phyloP scores from a whole-genome alignment of 495 filamentous ascomycete species.

The Evernia prunastri region DNA sequence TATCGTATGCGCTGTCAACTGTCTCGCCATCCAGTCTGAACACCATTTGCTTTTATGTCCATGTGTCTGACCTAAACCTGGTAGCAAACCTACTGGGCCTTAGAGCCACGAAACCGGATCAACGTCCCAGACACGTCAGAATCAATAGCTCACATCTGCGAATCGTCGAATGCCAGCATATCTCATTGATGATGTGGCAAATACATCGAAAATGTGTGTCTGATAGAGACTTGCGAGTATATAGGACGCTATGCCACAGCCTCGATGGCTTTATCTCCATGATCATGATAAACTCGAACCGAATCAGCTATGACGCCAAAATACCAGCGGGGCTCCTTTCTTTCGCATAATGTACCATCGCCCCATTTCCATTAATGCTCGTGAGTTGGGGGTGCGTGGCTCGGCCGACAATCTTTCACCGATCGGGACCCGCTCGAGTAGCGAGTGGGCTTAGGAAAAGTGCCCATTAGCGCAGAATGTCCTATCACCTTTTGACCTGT shows the following conservation, averaged over 20 bases:
- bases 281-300: neutral
- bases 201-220: neutral
- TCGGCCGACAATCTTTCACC: no score
- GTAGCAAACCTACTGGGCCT: neutral
- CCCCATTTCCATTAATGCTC: no score
- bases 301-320: neutral
- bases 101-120: neutral
- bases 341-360: no score
- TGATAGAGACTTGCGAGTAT: neutral
- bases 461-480: no score
- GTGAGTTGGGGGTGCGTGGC: no score
- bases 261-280: neutral
- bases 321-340: neutral
- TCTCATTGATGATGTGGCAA: neutral
- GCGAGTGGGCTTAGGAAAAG: no score
- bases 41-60: neutral
- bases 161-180: neutral
- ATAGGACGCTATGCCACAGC: neutral
- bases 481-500: neutral
- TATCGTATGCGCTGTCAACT: neutral
- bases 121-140: neutral
- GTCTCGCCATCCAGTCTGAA: neutral
- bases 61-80: no score
- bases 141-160: neutral
- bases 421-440: no score